These are phyloP conservation scores for Epichloe gansuensis DNA, from an alignment of 2,329 filamentous ascomycete genomes.

Conservation along the genomic window DNA sequence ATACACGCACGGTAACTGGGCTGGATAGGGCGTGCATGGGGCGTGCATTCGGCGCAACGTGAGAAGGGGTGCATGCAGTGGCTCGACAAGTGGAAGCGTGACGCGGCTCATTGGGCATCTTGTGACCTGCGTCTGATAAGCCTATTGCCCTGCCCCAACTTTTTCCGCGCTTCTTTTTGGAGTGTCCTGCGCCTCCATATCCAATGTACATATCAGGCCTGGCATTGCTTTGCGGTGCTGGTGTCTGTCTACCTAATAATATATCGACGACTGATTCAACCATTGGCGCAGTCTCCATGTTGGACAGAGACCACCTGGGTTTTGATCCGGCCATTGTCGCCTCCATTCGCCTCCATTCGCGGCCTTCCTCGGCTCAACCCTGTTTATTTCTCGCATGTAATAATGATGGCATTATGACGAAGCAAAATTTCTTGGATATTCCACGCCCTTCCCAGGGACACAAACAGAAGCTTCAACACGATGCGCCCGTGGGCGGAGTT, in stretches of 20 bases:
- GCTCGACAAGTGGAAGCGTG: background rate
- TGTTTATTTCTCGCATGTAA: background rate
- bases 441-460: background rate
- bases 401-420: constrained; percentile 1
- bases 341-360: background rate
- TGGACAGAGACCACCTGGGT: too few species aligned
- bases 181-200: too few species aligned
- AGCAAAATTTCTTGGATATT: background rate
- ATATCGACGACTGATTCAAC: too few species aligned
- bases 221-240: too few species aligned
- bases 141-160: background rate
- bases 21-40: background rate
- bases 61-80: background rate
- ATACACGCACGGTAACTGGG: too few species aligned
- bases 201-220: too few species aligned
- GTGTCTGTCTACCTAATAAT: too few species aligned
- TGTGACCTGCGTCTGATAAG: constrained; percentile 6
- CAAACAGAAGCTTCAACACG: background rate
- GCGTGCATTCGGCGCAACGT: background rate
- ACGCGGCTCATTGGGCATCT: constrained; percentile 1
- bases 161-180: too few species aligned
- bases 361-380: background rate
- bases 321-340: background rate
- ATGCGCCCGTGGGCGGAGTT: constrained; percentile 5
- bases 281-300: too few species aligned